These are phyloP conservation scores for Hyaloscypha finlandica DNA, from an alignment of 495 filamentous ascomycete genomes.

Conservation along the genomic window DNA sequence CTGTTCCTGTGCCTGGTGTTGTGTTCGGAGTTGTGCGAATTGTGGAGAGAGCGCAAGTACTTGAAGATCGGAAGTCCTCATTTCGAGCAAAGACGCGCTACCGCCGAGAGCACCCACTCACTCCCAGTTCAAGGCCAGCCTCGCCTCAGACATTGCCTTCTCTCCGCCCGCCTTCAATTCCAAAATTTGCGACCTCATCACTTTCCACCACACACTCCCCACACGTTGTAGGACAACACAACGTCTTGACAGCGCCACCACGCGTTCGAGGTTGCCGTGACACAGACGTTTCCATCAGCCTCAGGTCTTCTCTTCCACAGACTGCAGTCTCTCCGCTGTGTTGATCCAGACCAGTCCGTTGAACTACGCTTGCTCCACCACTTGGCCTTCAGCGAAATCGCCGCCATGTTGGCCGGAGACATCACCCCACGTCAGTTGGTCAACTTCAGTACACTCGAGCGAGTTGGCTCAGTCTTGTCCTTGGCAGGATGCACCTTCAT, in stretches of 20 bases:
- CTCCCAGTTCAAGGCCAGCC: background rate
- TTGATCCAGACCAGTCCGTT: background rate
- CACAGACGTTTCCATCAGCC: background rate
- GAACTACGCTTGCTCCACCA: background rate
- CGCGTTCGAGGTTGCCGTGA: background rate
- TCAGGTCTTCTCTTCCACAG: background rate
- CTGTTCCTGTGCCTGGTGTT: background rate
- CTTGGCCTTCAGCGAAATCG: background rate
- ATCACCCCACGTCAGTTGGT: conserved; percentile 33
- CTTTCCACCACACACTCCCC: background rate
- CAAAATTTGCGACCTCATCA: background rate
- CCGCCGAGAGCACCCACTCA: background rate
- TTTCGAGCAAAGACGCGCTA: background rate
- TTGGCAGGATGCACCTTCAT: conserved; percentile 73
- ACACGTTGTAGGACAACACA: background rate
- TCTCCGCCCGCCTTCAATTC: background rate
- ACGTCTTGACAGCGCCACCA: background rate
- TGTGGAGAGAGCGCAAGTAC: background rate
- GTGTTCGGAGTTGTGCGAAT: background rate
- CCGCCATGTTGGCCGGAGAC: conserved; percentile 22
- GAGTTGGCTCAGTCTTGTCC: conserved; percentile 69
- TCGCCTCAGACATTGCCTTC: background rate
- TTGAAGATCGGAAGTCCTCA: background rate
- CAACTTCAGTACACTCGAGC: conserved; percentile 51
- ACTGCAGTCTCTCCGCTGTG: background rate